Conservation (phyloP, 345 rosid species). For the Corchorus olitorius region DNA sequence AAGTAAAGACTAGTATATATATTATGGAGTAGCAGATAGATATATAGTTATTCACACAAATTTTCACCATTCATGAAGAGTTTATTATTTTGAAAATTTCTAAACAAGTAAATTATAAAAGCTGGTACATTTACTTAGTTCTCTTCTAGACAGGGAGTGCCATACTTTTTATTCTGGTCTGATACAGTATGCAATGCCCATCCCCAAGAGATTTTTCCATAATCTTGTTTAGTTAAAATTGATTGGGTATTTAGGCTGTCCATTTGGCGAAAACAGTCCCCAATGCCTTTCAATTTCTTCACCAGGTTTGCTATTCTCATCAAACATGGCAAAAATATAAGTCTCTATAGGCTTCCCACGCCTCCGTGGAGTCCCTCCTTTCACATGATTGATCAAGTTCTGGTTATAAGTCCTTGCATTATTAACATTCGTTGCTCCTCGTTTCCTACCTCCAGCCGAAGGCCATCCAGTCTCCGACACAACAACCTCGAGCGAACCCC, state of each 20-base stretch:
- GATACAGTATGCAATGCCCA: neutral
- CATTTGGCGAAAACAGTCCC: neutral
- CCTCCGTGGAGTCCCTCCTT: conserved; percentile 31
- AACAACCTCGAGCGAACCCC: conserved; percentile 12
- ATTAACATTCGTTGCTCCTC: neutral
- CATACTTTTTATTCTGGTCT: neutral
- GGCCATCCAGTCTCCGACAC: conserved; percentile 39
- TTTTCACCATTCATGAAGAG: too few relatives aligned
- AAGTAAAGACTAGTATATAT: too few relatives aligned
- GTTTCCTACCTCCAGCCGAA: conserved; percentile 16
- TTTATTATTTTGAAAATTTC: too few relatives aligned
- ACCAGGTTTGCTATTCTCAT: conserved; percentile 8
- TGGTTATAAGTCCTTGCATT: conserved; percentile 28
- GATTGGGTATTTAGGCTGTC: neutral
- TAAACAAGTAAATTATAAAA: too few relatives aligned
- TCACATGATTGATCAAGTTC: conserved; percentile 23
- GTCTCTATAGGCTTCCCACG: conserved; percentile 27
- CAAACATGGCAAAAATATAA: conserved; percentile 29
- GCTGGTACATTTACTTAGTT: too few relatives aligned
- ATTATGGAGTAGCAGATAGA: too few relatives aligned
- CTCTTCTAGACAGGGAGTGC: too few relatives aligned
- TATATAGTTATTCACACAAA: too few relatives aligned
- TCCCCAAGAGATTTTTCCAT: neutral
- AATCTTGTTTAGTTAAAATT: neutral
- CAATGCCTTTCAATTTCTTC: neutral